phyloP scores from a whole-genome alignment of 2,329 filamentous ascomycete genomes.

The Beauveria rudraprayagi region DNA sequence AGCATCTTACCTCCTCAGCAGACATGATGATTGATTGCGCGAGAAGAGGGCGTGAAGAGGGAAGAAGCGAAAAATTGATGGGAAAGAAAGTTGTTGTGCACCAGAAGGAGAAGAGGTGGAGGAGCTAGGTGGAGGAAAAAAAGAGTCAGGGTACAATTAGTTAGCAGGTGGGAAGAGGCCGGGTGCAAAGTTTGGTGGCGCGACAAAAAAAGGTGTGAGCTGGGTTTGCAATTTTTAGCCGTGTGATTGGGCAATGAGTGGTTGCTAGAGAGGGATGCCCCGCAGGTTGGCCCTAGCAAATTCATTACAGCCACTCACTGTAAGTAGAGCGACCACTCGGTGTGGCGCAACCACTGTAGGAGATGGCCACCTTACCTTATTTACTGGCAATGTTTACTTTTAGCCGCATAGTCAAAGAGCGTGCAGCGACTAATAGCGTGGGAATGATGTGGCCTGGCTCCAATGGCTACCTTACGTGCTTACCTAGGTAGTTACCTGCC shows the following conservation, averaged over 20 bases:
- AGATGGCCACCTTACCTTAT: no score
- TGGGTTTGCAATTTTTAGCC: constrained; percentile 30
- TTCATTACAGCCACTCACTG: neutral
- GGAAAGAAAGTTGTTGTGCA: constrained; percentile 13
- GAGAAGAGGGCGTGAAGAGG: constrained; percentile 24
- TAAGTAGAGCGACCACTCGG: neutral
- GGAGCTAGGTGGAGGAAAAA: constrained; percentile 20
- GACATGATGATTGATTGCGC: constrained; percentile 45
- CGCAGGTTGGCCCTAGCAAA: neutral
- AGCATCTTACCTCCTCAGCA: constrained; percentile 45
- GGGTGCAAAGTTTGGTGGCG: constrained; percentile 17
- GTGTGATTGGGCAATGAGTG: constrained; percentile 27
- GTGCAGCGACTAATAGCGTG: no score
- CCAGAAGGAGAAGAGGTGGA: constrained; percentile 16
- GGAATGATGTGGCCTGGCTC: no score
- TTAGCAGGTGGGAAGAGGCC: constrained; percentile 1
- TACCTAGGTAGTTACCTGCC: no score
- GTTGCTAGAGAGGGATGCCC: neutral
- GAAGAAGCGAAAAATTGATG: constrained; percentile 17
- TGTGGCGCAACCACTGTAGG: no score
- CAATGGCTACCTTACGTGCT: no score
- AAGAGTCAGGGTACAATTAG: constrained; percentile 18
- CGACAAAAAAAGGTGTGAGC: constrained; percentile 26
- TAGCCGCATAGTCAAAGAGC: no score
- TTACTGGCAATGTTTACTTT: no score